Evolutionary conservation across 805 yeast genomes (phyloP).

Genomic region (Candida insectorum): DNA sequence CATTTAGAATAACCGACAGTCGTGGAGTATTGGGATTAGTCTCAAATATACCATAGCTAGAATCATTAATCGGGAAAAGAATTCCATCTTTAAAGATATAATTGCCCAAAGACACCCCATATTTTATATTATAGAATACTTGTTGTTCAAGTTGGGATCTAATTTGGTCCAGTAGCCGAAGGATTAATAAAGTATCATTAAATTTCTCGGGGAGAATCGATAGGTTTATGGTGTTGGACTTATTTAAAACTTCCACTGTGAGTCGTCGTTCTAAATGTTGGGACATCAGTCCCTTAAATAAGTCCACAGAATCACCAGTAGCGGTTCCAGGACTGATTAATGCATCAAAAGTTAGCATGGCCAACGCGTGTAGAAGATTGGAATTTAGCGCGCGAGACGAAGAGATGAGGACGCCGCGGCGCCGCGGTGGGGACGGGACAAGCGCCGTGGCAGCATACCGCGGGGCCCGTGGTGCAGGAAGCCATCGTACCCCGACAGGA

Average conservation of each 20-base stretch:
- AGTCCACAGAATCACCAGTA: too few species aligned
- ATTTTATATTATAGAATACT: conserved; percentile 4
- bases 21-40: conserved; percentile 5
- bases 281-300: too few species aligned
- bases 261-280: too few species aligned
- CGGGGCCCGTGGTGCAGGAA: too few species aligned
- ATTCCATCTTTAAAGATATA: conserved; percentile 13
- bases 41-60: conserved; percentile 10
- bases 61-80: conserved; percentile 5
- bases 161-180: conserved; percentile 8
- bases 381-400: too few species aligned
- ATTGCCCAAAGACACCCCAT: conserved; percentile 10
- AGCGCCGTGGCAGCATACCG: too few species aligned
- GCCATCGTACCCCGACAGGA: too few species aligned
- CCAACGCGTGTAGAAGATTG: too few species aligned
- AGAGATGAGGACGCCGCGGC: too few species aligned
- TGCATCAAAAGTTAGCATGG: too few species aligned
- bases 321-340: too few species aligned
- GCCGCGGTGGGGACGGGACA: too few species aligned
- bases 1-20: neutral
- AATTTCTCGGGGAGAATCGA: conserved; percentile 7
- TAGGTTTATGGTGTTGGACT: conserved; percentile 5
- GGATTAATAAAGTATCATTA: conserved; percentile 6
- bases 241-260: conserved; percentile 3
- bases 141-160: neutral